These are phyloP conservation scores for Carex cristatella DNA, from an alignment of 176 grass and related monocot species.

Conservation along the genomic window DNA sequence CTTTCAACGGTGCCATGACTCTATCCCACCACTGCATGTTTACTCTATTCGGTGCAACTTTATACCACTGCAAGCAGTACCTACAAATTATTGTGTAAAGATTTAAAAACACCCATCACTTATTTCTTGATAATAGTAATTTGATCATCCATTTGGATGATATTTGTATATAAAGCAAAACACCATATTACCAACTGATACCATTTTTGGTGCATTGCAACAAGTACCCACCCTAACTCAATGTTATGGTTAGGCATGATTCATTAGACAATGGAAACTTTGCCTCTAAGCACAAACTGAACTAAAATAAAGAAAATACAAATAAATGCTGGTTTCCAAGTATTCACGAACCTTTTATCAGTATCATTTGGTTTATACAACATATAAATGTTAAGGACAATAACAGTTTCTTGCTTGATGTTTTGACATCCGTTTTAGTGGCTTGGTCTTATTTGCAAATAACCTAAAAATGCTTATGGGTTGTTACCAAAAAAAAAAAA, in stretches of 20 bases:
- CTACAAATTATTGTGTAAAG: slow-evolving; percentile 30
- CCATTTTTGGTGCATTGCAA: neutral
- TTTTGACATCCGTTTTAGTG: neutral
- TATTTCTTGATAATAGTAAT: neutral
- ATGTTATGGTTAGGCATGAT: neutral
- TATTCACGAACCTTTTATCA: neutral
- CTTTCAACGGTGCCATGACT: slow-evolving; percentile 65
- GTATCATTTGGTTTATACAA: neutral
- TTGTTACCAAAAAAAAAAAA: neutral
- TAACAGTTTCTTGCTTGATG: neutral
- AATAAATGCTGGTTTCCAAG: neutral
- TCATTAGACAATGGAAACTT: neutral
- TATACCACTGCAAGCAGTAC: slow-evolving; percentile 93
- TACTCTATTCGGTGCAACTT: slow-evolving; percentile 57
- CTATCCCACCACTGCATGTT: slow-evolving; percentile 74
- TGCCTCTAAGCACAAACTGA: neutral
- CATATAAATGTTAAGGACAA: neutral
- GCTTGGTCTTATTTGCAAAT: neutral
- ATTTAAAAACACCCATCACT: neutral
- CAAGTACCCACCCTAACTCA: neutral
- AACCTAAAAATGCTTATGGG: neutral
- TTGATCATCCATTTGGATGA: neutral
- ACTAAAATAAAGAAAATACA: neutral
- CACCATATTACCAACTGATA: neutral
- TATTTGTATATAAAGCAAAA: neutral